Evolutionary conservation across 139 green algal genomes (phyloP).

Genomic region (Chara braunii): DNA sequence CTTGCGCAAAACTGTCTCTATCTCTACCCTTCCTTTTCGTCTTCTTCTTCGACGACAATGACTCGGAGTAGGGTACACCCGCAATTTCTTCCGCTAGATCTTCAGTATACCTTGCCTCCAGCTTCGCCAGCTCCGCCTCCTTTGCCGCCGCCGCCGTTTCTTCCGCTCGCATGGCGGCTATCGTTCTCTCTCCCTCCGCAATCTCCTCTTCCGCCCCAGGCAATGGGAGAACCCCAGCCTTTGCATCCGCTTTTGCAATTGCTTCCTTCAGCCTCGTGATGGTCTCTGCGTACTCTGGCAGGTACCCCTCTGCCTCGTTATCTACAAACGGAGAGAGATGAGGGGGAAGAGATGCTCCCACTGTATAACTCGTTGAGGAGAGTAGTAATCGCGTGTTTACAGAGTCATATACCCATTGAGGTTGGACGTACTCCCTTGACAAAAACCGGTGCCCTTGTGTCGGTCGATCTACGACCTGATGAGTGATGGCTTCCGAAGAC

Average conservation of each 20-base stretch:
- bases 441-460: slow-evolving; percentile 61
- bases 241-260: slow-evolving; percentile 1
- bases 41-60: neutral
- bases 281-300: slow-evolving; percentile 77
- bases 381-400: slow-evolving; percentile 79
- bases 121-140: slow-evolving; percentile 29
- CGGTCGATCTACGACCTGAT: slow-evolving; percentile 55
- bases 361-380: slow-evolving; percentile 59
- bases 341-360: slow-evolving; percentile 55
- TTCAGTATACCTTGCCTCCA: slow-evolving; percentile 20
- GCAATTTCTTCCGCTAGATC: slow-evolving; percentile 34
- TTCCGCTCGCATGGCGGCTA: neutral
- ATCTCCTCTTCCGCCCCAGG: neutral
- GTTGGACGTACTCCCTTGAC: slow-evolving; percentile 85
- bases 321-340: slow-evolving; percentile 96
- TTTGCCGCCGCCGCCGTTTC: slow-evolving; percentile 14
- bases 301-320: slow-evolving; percentile 84
- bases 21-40: slow-evolving; percentile 7
- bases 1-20: neutral
- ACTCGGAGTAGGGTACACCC: slow-evolving; percentile 24
- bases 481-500: slow-evolving; percentile 73
- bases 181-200: neutral
- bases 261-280: slow-evolving; percentile 66
- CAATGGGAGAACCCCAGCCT: neutral
- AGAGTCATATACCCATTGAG: slow-evolving; percentile 95